Evolutionary conservation across 208 protist species (phyloP), one percentile per base, ranked within the genome.

Genomic region (Trypanosoma congolense): DNA sequence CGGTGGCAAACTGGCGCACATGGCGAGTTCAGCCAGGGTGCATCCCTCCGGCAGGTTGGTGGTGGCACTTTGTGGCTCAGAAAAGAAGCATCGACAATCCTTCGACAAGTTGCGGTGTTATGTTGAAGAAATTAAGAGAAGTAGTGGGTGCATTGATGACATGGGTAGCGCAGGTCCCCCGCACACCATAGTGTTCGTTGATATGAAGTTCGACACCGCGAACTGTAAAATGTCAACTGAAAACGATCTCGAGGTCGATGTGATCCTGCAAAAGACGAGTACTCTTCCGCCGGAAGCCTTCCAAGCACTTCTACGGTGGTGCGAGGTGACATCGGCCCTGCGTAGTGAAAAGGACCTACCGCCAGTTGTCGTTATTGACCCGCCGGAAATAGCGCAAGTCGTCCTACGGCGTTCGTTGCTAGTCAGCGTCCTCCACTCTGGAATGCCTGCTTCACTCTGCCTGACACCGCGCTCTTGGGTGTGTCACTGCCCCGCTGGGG

Each of bases 201-300:
- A 65, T 22, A 57, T 92, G 26, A 61, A 77, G 56, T 92, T 83
- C 59, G 73, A 89, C 45, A 38, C 22, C 2, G n/a, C 44, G 1
- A 22, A 60, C 10, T 38, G 75, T 28, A 52, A 55, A 30, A 73
- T 92, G 60, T 38, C 19, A 19, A 41, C 35, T 16, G 56, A 54
- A 16, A 28, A 49, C 12, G 25, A 66, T 42, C 30, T 49, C 2
- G 51, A 71, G 18, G 73, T 84, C 14, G 74, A 90, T 53, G 75
- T 89, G 45, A 61, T 93, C n/a, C 53, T 93, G 4, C 86, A 93
- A 64, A 93, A 93, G 61, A 68, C 88, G 18, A 70, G 75, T 35
- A 81, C 82, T 42, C 80, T 87, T 21, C 49, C 55, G 10, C 58
- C 62, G 36, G 53, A 50, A 1, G 80, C 78, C 14, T 65, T 61